A percentile compares a stretch with the other conserved stretches of the same genome.
These are phyloP conservation scores for Mortierella hygrophila DNA, from an alignment of 192 early-diverging fungal genomes.

Conservation along the genomic window DNA sequence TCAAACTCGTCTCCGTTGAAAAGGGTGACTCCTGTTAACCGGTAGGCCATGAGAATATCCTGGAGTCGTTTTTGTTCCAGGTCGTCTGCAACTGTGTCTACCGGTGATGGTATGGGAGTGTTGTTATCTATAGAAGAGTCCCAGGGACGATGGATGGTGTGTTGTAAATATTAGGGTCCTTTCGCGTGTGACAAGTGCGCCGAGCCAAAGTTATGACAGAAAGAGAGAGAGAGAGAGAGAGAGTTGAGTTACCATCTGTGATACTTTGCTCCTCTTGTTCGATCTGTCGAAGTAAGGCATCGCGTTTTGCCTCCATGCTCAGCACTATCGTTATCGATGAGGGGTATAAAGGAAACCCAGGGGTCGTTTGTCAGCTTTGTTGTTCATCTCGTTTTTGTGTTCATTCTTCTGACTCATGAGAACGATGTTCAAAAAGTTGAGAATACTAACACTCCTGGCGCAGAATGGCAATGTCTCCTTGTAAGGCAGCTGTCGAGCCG, in stretches of 20 bases:
- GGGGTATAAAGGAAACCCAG: neutral
- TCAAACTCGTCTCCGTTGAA: slow-evolving; percentile 37
- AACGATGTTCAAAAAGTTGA: neutral
- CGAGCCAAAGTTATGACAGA: neutral
- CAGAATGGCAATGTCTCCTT: slow-evolving; percentile 43
- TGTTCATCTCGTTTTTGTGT: neutral
- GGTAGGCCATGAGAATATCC: slow-evolving; percentile 45
- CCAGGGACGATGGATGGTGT: neutral
- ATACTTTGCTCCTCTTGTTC: slow-evolving; percentile 35
- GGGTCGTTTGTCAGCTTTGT: neutral
- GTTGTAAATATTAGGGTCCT: neutral
- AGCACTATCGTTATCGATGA: slow-evolving; percentile 16
- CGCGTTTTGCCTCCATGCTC: slow-evolving; percentile 28
- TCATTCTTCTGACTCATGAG: neutral
- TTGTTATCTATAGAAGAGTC: slow-evolving; percentile 4
- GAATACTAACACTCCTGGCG: slow-evolving; percentile 26
- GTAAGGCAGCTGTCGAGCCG: slow-evolving; percentile 16
- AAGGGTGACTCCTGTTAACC: slow-evolving; percentile 44
- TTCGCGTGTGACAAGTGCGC: neutral
- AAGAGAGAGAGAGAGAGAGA: neutral
- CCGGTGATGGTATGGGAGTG: neutral
- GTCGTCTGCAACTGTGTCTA: slow-evolving; percentile 4
- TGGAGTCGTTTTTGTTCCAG: slow-evolving; percentile 38
- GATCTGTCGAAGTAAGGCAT: slow-evolving; percentile 23
- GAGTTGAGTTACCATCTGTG: slow-evolving; percentile 14